phyloP scores from a whole-genome alignment of 2,329 filamentous ascomycete genomes.

The Diaporthe sp. region DNA sequence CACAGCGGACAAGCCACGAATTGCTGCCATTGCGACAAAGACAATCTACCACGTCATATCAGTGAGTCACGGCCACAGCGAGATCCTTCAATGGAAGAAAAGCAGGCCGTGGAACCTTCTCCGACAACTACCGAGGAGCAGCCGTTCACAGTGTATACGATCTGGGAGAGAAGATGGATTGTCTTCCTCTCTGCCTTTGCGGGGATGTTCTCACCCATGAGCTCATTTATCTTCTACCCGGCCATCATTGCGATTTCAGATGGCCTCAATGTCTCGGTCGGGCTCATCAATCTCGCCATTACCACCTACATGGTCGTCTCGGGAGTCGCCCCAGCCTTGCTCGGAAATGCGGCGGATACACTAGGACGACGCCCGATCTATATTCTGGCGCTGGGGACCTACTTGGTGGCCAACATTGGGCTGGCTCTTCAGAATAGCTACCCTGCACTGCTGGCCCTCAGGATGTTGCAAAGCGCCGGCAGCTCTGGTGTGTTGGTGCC shows the following conservation, averaged over 20 bases:
- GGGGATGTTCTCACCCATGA: conserved; percentile 44
- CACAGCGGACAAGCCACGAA: background rate
- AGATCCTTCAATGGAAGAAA: background rate
- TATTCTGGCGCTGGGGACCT: conserved; percentile 53
- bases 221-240: conserved; percentile 45
- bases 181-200: conserved; percentile 44
- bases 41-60: background rate
- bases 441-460: conserved; percentile 55
- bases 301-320: conserved; percentile 58
- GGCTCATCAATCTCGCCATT: conserved; percentile 49
- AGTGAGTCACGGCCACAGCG: background rate
- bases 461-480: conserved; percentile 58
- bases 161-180: conserved; percentile 42
- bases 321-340: conserved; percentile 56
- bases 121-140: background rate
- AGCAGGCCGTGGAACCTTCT: background rate
- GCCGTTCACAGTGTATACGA: conserved; percentile 35
- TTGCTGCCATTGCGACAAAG: background rate
- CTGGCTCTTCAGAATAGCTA: conserved; percentile 53
- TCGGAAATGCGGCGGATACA: conserved; percentile 56
- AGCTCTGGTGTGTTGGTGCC: conserved; percentile 57
- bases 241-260: conserved; percentile 42
- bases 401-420: conserved; percentile 53
- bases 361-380: conserved; percentile 55
- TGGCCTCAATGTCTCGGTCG: conserved; percentile 40